Evolutionary conservation across 1,284 basidiomycete genomes (phyloP).

Genomic region (Ganoderma resinaceum): DNA sequence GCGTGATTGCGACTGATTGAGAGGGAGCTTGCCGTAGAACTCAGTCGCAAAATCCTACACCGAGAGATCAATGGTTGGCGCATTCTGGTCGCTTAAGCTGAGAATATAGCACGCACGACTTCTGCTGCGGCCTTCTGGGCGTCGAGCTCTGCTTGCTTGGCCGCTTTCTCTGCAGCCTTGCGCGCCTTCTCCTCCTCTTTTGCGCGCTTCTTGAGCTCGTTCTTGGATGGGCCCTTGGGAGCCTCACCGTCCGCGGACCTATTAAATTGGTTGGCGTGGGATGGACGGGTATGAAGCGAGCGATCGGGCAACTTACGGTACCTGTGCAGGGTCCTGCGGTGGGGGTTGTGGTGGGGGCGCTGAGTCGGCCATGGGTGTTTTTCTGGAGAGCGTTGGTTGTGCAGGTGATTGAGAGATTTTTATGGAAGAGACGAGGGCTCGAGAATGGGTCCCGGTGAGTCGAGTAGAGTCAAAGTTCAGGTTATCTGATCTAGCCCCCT

Average conservation of each 20-base stretch:
- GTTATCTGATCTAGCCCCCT: conserved; percentile 26
- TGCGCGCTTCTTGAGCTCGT: conserved; percentile 91
- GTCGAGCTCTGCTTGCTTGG: conserved; percentile 81
- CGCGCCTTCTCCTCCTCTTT: conserved; percentile 94
- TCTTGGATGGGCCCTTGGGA: conserved; percentile 71
- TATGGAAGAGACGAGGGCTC: conserved; percentile 22
- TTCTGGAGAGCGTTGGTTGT: conserved; percentile 17
- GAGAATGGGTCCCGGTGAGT: conserved; percentile 25
- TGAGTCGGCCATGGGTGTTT: conserved; percentile 25
- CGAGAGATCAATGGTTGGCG: conserved; percentile 4
- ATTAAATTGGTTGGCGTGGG: conserved; percentile 7
- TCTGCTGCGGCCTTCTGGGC: conserved; percentile 79
- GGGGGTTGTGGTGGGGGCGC: conserved; percentile 22
- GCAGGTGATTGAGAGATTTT: conserved; percentile 19
- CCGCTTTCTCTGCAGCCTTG: conserved; percentile 86
- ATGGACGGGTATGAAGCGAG: neutral
- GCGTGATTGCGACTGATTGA: conserved; percentile 91
- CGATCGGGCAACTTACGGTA: conserved; percentile 32
- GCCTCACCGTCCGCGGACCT: conserved; percentile 46
- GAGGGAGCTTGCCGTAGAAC: conserved; percentile 90
- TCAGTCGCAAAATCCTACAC: conserved; percentile 82
- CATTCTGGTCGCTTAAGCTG: conserved; percentile 8
- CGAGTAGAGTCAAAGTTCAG: conserved; percentile 21
- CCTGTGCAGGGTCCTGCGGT: conserved; percentile 24
- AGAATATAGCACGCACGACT: conserved; percentile 53